Conservation (phyloP, 2,329 filamentous ascomycete genomes). For the Endocalyx cinctus region DNA sequence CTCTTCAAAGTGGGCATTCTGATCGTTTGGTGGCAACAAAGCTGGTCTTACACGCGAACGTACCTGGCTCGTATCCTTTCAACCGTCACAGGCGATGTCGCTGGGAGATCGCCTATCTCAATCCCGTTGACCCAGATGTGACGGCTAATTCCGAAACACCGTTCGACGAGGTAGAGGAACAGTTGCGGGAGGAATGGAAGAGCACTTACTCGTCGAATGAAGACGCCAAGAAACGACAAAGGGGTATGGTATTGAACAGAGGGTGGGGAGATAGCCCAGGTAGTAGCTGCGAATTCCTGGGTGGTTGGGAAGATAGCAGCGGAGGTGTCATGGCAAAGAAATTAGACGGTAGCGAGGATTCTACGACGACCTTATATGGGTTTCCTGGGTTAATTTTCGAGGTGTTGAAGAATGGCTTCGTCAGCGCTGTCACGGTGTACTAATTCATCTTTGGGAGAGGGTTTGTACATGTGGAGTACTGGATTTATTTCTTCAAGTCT, state of each 20-base stretch:
- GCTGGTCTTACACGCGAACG: constrained; percentile 87
- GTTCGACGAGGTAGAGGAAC: constrained; percentile 68
- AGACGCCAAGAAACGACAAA: constrained; percentile 47
- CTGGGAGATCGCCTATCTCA: constrained; percentile 69
- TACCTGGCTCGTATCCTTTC: constrained; percentile 94
- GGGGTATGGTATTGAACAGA: constrained; percentile 84
- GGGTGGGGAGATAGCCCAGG: constrained; percentile 90
- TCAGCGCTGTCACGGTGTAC: constrained; percentile 87
- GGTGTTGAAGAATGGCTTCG: constrained; percentile 85
- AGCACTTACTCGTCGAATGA: constrained; percentile 55
- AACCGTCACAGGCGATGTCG: constrained; percentile 87
- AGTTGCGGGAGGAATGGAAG: constrained; percentile 67
- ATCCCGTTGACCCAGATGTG: constrained; percentile 37
- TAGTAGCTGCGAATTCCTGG: constrained; percentile 80
- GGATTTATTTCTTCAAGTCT: too few species aligned
- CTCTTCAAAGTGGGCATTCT: constrained; percentile 38
- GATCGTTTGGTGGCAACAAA: constrained; percentile 82
- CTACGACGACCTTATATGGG: constrained; percentile 79
- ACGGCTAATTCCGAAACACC: constrained; percentile 69
- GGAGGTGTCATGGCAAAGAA: constrained; percentile 43
- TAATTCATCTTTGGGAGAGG: constrained; percentile 37
- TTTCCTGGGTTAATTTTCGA: constrained; percentile 95
- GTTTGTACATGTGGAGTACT: too few species aligned
- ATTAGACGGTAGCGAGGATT: constrained; percentile 51
- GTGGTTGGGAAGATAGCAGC: constrained; percentile 77